phyloP scores from a whole-genome alignment of 192 early-diverging fungal species.

The Backusella liffmaniae region DNA sequence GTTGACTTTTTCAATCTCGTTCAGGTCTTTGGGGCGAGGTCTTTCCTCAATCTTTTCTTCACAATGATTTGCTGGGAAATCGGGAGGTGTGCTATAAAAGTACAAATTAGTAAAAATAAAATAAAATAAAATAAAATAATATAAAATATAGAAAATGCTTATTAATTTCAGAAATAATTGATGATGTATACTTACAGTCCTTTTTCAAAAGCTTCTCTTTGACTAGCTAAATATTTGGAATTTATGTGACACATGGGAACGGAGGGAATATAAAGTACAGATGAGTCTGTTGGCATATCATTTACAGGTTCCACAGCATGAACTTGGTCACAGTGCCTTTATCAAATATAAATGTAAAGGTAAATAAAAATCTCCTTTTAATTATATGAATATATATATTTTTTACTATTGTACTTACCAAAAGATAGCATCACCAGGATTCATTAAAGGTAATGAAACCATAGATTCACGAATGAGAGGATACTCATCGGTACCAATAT shows the following conservation, averaged over 20 bases:
- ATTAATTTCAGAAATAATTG: neutral
- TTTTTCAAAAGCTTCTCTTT: conserved; percentile 22
- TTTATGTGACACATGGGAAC: conserved; percentile 31
- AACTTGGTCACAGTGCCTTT: conserved; percentile 27
- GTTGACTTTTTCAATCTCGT: conserved; percentile 1
- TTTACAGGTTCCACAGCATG: conserved; percentile 30
- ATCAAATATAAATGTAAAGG: neutral
- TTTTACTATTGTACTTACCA: conserved; percentile 13
- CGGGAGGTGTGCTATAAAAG: conserved; percentile 31
- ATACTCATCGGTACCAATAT: conserved; percentile 18
- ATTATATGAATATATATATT: neutral
- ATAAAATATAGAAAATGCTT: neutral
- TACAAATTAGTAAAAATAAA: neutral
- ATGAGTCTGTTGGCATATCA: conserved; percentile 22
- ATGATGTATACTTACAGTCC: conserved; percentile 25
- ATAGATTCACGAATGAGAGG: conserved; percentile 30
- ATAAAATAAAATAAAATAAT: neutral
- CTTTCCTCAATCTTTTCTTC: conserved; percentile 24
- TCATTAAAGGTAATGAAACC: conserved; percentile 24
- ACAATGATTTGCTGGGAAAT: conserved; percentile 30
- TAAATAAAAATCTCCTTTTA: neutral
- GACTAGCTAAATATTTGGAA: conserved; percentile 10
- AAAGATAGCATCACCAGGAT: conserved; percentile 35
- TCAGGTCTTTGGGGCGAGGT: conserved; percentile 10
- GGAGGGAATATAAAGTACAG: conserved; percentile 34